phyloP scores from a whole-genome alignment of 345 rosid species.

The Trapa incisa region DNA sequence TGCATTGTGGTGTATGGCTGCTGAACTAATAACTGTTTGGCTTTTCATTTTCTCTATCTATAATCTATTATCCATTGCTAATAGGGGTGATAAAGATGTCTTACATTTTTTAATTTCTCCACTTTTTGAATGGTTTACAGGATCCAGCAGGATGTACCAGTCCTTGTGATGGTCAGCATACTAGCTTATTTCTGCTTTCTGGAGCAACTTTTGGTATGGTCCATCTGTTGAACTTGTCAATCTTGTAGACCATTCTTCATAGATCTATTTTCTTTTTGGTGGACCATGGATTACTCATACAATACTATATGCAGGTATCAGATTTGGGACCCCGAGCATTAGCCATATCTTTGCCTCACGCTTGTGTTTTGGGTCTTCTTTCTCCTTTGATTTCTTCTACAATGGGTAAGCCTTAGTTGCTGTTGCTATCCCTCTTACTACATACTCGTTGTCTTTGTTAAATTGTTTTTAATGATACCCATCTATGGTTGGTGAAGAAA shows the following conservation, averaged over 20 bases:
- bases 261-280: neutral
- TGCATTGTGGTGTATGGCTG: neutral
- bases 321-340: conserved; percentile 37
- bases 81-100: neutral
- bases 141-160: conserved; percentile 41
- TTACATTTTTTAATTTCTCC: neutral
- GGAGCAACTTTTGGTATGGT: conserved; percentile 44
- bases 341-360: conserved; percentile 34
- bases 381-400: conserved; percentile 42
- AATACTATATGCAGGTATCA: conserved; percentile 20
- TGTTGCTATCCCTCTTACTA: neutral
- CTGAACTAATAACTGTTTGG: neutral
- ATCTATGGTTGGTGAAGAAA: neutral
- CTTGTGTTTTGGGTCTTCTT: conserved; percentile 39
- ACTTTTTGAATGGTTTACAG: conserved; percentile 15
- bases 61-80: neutral
- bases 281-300: neutral
- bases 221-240: neutral
- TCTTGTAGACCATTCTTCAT: neutral
- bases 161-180: conserved; percentile 60
- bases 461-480: neutral
- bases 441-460: too few species aligned
- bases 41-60: neutral
- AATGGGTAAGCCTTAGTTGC: conserved; percentile 27
- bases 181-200: conserved; percentile 57